phyloP scores from a whole-genome alignment of 2,329 filamentous ascomycete genomes.

The Verticillium tricorpus region DNA sequence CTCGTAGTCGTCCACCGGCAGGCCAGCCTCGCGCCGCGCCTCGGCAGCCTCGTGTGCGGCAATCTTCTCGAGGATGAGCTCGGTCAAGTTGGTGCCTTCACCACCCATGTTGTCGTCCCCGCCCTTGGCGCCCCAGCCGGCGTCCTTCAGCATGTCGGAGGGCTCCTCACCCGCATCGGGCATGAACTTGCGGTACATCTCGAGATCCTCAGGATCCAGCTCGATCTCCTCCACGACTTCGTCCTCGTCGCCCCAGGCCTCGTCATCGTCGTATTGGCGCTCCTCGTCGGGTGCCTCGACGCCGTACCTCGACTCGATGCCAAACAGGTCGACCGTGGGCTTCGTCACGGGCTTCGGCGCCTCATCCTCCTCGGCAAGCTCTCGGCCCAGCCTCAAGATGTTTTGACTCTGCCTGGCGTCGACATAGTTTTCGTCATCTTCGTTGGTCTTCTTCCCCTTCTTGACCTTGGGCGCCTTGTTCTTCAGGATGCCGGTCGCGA shows the following conservation, averaged over 20 bases:
- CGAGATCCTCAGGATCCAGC: constrained; percentile 82
- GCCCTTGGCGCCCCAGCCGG: constrained; percentile 50
- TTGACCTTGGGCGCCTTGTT: constrained; percentile 70
- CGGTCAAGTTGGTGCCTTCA: constrained; percentile 74
- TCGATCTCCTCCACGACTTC: constrained; percentile 69
- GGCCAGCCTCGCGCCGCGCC: constrained; percentile 36
- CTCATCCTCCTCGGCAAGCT: constrained; percentile 76
- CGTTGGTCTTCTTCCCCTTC: constrained; percentile 58
- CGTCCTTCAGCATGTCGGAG: constrained; percentile 51
- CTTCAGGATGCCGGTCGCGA: constrained; percentile 65
- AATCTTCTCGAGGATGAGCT: constrained; percentile 92
- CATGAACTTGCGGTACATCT: constrained; percentile 87
- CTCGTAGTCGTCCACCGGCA: constrained; percentile 74
- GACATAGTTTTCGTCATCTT: constrained; percentile 65
- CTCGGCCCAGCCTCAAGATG: constrained; percentile 85
- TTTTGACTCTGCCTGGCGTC: constrained; percentile 84
- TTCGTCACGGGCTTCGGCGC: constrained; percentile 36
- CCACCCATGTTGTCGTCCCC: constrained; percentile 36
- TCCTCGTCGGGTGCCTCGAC: constrained; percentile 46
- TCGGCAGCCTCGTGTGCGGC: constrained; percentile 78
- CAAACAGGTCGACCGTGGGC: constrained; percentile 57
- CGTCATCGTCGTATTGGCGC: constrained; percentile 47
- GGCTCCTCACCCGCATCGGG: constrained; percentile 68
- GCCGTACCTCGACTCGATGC: constrained; percentile 72
- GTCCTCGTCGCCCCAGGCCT: constrained; percentile 77